Percentiles rank a stretch among this genome's conserved stretches.
Conservation (phyloP, 1,284 basidiomycete species). For the Ceratobasidium sp. region DNA sequence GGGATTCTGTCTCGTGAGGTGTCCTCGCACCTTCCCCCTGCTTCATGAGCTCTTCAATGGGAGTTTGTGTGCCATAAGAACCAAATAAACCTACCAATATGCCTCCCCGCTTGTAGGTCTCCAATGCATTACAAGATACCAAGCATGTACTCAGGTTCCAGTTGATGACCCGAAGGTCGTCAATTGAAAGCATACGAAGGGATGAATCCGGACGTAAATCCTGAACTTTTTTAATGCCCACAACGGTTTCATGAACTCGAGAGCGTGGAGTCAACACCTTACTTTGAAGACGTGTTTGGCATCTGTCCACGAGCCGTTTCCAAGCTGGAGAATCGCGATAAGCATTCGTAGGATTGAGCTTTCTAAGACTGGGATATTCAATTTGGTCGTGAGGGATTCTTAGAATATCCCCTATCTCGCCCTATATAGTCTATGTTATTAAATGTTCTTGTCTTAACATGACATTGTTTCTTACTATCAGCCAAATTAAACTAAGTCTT, state of each 20-base stretch:
- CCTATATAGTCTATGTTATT: neutral
- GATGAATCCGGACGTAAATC: neutral
- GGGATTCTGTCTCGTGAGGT: neutral
- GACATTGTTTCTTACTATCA: neutral
- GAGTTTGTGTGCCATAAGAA: neutral
- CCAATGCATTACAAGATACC: slow-evolving; percentile 14
- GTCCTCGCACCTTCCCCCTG: neutral
- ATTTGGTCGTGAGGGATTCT: neutral
- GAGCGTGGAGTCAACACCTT: neutral
- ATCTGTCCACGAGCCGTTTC: slow-evolving; percentile 13
- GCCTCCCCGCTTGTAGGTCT: neutral
- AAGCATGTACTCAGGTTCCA: slow-evolving; percentile 25
- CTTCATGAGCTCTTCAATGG: neutral
- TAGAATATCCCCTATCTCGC: slow-evolving; percentile 6
- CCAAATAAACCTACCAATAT: neutral
- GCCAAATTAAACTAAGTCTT: slow-evolving; percentile 23
- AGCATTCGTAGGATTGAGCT: slow-evolving; percentile 7
- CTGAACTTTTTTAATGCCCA: neutral
- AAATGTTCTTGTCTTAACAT: neutral
- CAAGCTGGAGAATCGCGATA: slow-evolving; percentile 1
- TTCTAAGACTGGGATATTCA: slow-evolving; percentile 9
- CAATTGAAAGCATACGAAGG: neutral
- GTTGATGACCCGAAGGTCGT: slow-evolving; percentile 1
- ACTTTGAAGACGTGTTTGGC: slow-evolving; percentile 20
- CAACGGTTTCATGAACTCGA: slow-evolving; percentile 21